Percentiles rank a stretch among this genome's conserved stretches.
Conservation (phyloP, 768 basidiomycete species). For the Mycena belliarum region DNA sequence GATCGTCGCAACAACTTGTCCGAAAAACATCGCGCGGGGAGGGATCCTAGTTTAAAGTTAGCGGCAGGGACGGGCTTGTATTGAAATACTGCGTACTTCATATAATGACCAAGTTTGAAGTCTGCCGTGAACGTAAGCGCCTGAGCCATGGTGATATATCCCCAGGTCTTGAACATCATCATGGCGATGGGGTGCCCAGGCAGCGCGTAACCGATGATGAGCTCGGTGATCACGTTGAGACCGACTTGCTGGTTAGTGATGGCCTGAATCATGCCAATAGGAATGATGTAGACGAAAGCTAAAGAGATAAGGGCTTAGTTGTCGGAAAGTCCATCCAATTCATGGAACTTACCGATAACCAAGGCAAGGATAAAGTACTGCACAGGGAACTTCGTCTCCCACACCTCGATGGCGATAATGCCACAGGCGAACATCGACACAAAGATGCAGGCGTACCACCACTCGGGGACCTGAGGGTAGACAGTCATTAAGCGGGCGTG, state of each 20-base stretch:
- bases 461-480: conserved; percentile 48
- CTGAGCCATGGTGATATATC: conserved; percentile 42
- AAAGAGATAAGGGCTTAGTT: neutral
- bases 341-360: conserved; percentile 31
- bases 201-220: conserved; percentile 49
- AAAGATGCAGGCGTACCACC: conserved; percentile 44
- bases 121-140: conserved; percentile 71
- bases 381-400: conserved; percentile 56
- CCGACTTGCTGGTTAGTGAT: conserved; percentile 65
- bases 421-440: conserved; percentile 40
- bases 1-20: conserved; percentile 65
- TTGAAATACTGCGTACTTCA: conserved; percentile 53
- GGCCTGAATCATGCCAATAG: conserved; percentile 50
- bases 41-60: conserved; percentile 42
- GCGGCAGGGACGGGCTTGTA: neutral
- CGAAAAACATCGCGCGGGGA: conserved; percentile 71
- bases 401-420: conserved; percentile 43
- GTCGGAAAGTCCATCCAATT: neutral
- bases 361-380: conserved; percentile 40
- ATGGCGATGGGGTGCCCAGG: conserved; percentile 60
- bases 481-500: conserved; percentile 45
- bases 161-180: conserved; percentile 72
- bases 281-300: conserved; percentile 50
- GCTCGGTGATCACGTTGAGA: conserved; percentile 56
- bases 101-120: conserved; percentile 80